Evolutionary conservation across 805 yeast genomes (phyloP).

Genomic region (Candida boidinii): DNA sequence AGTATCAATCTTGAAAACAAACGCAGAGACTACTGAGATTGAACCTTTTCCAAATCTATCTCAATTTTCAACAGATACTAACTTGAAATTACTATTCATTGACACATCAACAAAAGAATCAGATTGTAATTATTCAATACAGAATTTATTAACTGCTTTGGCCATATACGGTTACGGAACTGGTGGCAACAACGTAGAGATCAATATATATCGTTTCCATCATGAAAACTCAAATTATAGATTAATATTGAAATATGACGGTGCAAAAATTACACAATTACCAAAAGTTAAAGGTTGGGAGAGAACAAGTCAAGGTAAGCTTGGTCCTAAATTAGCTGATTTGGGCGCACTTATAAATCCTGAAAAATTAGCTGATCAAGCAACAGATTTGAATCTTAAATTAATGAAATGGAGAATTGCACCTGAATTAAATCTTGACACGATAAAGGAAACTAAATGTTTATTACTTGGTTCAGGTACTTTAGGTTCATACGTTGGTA

Average conservation of each 20-base stretch:
- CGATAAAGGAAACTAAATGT: constrained; percentile 51
- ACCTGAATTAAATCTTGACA: constrained; percentile 68
- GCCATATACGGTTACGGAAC: constrained; percentile 23
- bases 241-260: constrained; percentile 12
- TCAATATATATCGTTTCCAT: constrained; percentile 31
- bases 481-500: constrained; percentile 81
- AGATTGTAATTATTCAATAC: constrained; percentile 14
- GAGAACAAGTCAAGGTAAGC: constrained; percentile 58
- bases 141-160: constrained; percentile 20
- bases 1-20: neutral
- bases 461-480: constrained; percentile 94
- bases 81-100: constrained; percentile 12
- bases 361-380: constrained; percentile 73
- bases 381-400: constrained; percentile 83
- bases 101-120: constrained; percentile 16
- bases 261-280: constrained; percentile 5
- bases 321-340: constrained; percentile 80
- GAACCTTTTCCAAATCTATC: constrained; percentile 5
- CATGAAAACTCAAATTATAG: constrained; percentile 19
- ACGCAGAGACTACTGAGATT: constrained; percentile 5
- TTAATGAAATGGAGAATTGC: constrained; percentile 96
- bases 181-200: no score
- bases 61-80: constrained; percentile 2
- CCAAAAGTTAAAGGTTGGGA: constrained; percentile 84
- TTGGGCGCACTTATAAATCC: constrained; percentile 80